These are phyloP conservation scores for Eimeria tenella DNA, from an alignment of 169 alveolate genomes.

Conservation along the genomic window DNA sequence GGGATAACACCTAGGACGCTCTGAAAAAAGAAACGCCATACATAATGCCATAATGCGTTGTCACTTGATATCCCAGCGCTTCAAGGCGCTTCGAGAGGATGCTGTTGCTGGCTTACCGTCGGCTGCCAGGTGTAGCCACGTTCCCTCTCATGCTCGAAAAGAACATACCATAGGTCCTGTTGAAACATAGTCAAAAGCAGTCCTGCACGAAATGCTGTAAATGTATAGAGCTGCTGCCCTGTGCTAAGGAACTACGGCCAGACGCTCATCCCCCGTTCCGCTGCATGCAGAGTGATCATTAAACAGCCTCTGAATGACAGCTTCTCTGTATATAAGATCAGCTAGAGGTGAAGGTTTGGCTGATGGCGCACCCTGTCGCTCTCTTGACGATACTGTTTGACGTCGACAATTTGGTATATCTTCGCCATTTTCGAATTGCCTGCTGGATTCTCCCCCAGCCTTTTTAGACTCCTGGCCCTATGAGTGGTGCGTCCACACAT, in stretches of 20 bases:
- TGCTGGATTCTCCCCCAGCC: slow-evolving; percentile 8
- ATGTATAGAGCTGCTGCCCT: no score
- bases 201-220: no score
- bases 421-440: slow-evolving; percentile 51
- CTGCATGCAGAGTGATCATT: background rate
- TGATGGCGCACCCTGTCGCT: slow-evolving; percentile 66
- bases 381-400: slow-evolving; percentile 55
- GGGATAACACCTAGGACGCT: slow-evolving; percentile 47
- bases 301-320: background rate
- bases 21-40: background rate
- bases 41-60: no score
- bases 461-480: background rate
- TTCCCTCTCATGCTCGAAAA: slow-evolving; percentile 50
- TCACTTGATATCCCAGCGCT: background rate
- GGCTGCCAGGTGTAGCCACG: slow-evolving; percentile 70
- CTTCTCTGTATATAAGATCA: background rate
- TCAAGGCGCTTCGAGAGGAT: background rate
- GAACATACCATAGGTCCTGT: slow-evolving; percentile 64
- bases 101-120: slow-evolving; percentile 23
- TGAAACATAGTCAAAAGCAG: background rate
- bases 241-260: no score
- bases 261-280: no score
- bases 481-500: background rate
- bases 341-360: background rate
- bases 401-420: slow-evolving; percentile 49